Conservation (phyloP, 176 grass and related monocot genomes). For the Musa schizocarpa region DNA sequence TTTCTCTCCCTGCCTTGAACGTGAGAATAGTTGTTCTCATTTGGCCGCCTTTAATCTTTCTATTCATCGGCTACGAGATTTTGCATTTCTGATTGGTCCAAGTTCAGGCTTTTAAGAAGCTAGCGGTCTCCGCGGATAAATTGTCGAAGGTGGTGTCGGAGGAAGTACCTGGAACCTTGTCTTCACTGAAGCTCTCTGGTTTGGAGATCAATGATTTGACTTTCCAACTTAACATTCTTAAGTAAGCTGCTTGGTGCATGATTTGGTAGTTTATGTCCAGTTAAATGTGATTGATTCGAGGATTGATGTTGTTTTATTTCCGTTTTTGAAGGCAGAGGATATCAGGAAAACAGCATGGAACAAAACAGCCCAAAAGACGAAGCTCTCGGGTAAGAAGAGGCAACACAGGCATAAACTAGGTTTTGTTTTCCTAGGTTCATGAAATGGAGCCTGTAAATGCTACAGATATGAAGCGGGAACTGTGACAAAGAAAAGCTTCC, state of each 20-base stretch:
- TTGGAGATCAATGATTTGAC: slow-evolving; percentile 54
- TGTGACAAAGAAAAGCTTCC: too few relatives aligned
- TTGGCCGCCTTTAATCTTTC: background rate
- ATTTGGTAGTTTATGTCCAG: background rate
- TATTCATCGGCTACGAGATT: background rate
- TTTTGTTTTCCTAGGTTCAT: background rate
- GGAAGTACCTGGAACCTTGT: slow-evolving; percentile 35
- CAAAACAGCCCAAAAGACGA: slow-evolving; percentile 7
- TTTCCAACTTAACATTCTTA: slow-evolving; percentile 32
- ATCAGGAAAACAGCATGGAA: slow-evolving; percentile 15
- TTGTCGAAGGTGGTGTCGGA: slow-evolving; percentile 22
- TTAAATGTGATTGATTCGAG: background rate
- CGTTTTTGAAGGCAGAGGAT: slow-evolving; percentile 25
- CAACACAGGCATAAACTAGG: background rate
- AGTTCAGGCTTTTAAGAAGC: slow-evolving; percentile 20
- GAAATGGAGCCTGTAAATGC: slow-evolving; percentile 2
- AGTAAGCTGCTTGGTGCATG: slow-evolving; percentile 16
- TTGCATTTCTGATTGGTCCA: background rate
- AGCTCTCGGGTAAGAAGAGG: background rate
- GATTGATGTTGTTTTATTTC: slow-evolving; percentile 1
- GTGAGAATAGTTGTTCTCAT: slow-evolving; percentile 25
- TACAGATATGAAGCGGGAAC: background rate
- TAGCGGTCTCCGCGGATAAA: slow-evolving; percentile 26
- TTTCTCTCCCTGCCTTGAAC: slow-evolving; percentile 26
- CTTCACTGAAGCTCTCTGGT: slow-evolving; percentile 36